Evolutionary conservation across 805 yeast species (phyloP), one percentile per base, ranked within the genome.

Genomic region (Wickerhamiella shivajii): DNA sequence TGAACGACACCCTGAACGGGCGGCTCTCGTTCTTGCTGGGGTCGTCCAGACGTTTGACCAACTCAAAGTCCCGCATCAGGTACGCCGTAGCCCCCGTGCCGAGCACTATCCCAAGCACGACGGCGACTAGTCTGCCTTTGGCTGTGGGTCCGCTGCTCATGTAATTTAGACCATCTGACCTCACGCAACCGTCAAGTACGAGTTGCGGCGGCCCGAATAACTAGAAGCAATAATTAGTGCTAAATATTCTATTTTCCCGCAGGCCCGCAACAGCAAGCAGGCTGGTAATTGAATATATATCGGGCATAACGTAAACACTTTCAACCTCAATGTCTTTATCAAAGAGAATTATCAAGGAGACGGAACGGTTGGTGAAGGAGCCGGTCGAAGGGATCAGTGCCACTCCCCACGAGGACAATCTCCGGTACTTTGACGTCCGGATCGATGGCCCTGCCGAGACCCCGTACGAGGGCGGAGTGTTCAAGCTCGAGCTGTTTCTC

Each of bases 311-410:
- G n/a, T n/a, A n/a, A n/a, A n/a, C n/a, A n/a, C 30, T 18, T 7
- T 17, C 26, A 20, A n/a, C 31, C 13, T 12, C 39, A 37, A 43
- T 49, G 40, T 41, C 44, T 3, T 61, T 85, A 51, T 93, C 96
- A 27, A 87, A 83, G 60, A 72, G 98, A 62, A 87, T 87, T 45
- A 80, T 87, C 44, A 84, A 85, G 75, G 98, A 90, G 59, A 87
- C 97, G 8, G 95, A 90, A 52, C 66, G 95, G 42, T 63, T 90
- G 25, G 77, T 77, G 16, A 74, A 83, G 24, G 99, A 90, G 48
- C 97, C 98, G 1, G 97, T 87, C 1, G 93, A 95, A 3, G 98
- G 97, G 2, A 90, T 90, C 47, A 68, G 76, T 0, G 98, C 97
- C 2, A 68, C 64, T 18, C 98, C 99, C 5, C 92, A 80, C 39